Percentiles rank a stretch among this genome's conserved stretches.
These are phyloP conservation scores for Chrysochromulina tobinii DNA, from an alignment of 78 protist genomes.

Conservation along the genomic window DNA sequence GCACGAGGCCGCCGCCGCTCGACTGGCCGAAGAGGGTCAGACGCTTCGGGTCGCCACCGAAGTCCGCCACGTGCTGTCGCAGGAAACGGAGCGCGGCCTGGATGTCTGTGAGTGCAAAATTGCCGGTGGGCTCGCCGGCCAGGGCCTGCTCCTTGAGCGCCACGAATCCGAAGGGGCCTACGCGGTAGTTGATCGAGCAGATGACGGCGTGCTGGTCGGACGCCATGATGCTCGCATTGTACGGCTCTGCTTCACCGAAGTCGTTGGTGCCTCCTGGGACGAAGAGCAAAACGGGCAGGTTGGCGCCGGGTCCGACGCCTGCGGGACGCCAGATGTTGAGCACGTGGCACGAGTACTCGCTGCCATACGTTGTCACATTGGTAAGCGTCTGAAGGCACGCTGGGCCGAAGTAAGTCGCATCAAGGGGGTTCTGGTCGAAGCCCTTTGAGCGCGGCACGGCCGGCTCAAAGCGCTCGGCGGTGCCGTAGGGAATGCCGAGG, in stretches of 20 bases:
- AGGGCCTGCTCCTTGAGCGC: background rate
- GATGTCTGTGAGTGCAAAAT: background rate
- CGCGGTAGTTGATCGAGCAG: background rate
- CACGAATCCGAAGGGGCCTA: background rate
- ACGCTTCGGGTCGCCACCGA: background rate
- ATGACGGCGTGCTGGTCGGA: background rate
- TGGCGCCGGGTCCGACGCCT: background rate
- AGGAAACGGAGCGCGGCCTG: background rate
- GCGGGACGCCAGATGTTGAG: background rate
- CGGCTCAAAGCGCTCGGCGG: background rate
- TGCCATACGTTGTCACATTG: background rate
- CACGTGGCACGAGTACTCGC: background rate
- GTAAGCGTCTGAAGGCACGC: conserved; percentile 11
- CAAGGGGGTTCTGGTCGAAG: background rate
- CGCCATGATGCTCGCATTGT: background rate
- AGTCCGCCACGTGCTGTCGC: background rate
- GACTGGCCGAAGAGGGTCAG: too few species aligned
- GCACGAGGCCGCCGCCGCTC: too few species aligned
- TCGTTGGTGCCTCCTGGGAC: background rate
- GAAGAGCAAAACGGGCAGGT: background rate
- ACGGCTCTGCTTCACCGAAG: conserved; percentile 23
- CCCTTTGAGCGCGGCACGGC: background rate
- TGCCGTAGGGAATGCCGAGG: background rate
- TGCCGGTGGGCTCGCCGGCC: background rate
- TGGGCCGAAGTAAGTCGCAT: background rate